Evolutionary conservation across 495 filamentous ascomycete genomes (phyloP), one percentile per base, ranked within the genome.

Genomic region (Lasiosphaeria ovina): DNA sequence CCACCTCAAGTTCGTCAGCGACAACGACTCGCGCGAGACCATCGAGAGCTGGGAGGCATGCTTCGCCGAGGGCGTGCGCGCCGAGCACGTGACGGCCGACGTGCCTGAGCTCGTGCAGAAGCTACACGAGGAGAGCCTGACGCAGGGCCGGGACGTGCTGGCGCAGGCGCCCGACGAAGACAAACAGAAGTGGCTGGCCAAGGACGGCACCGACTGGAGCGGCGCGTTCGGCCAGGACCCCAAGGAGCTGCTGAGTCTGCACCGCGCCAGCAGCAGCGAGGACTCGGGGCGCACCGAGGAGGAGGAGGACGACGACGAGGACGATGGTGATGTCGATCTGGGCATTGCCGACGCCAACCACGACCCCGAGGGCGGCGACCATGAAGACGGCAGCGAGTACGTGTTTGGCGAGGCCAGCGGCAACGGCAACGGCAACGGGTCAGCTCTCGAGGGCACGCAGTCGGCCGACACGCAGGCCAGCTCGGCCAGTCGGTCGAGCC

Each of bases 11-110:
- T 97, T 95, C 67, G 85, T 96, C 35, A 83, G 87, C 34, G 91
- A 97, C 72, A 96, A 94, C 65, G 86, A 96, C 69, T 86, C 87
- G 3, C 84, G 93, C 48, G 93, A 97, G 77, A 97, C 93, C 0
- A 95, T 88, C 65, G 93, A 97, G 77, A 89, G 87, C 3, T 97
- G 92, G 92, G 89, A 96, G 73, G 91, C 91, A 0, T 97, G 93
- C 66, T 80, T 85, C 31, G 83, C 89, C 0, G 91, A 98, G 72
- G 93, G 93, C 4, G 89, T 96, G 0, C 84, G 93, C 7, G 74
- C 77, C 0, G 82, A 82, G 51, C 78, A 81, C 3, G 90, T 97
- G 4, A 69, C 76, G 2, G 82, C 83, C 35, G 87, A 90, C 60
- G 73, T 96, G 1, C 89, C 91, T 0, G 78, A 83, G 0, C 68